Evolutionary conservation across 2,329 filamentous ascomycete species (phyloP).

Genomic region (Scytalidium lignicola): DNA sequence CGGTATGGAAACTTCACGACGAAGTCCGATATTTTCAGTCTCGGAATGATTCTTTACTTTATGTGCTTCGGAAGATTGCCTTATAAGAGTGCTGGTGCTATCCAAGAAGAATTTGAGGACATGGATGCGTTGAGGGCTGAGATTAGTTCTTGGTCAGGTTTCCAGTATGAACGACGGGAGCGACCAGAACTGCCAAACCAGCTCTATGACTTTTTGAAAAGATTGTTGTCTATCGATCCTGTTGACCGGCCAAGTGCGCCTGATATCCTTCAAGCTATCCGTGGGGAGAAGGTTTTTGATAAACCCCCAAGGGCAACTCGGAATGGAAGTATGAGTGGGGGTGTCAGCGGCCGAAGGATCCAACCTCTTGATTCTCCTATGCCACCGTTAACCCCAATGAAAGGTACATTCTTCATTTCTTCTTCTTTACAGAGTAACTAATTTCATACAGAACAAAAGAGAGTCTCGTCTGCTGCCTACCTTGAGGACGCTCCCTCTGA

Average conservation of each 20-base stretch:
- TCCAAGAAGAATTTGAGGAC: conserved; percentile 90
- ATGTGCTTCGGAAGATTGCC: conserved; percentile 91
- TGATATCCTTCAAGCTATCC: conserved; percentile 60
- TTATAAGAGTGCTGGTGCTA: conserved; percentile 75
- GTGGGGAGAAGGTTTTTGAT: conserved; percentile 26
- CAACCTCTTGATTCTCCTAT: conserved; percentile 27
- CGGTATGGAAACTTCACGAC: conserved; percentile 89
- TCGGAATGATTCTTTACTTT: conserved; percentile 98
- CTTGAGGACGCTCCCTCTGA: conserved; percentile 23
- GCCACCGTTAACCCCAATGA: conserved; percentile 21
- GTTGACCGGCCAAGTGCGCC: conserved; percentile 74
- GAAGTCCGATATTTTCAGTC: conserved; percentile 96
- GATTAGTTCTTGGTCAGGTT: conserved; percentile 82
- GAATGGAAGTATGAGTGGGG: conserved; percentile 16
- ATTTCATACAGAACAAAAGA: conserved; percentile 12
- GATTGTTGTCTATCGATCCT: conserved; percentile 73
- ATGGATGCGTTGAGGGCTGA: conserved; percentile 79
- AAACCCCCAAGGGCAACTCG: conserved; percentile 16
- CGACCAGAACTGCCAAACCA: conserved; percentile 80
- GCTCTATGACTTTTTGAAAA: conserved; percentile 79
- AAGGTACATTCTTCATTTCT: conserved; percentile 13
- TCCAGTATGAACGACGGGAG: conserved; percentile 69
- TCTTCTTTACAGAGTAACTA: not conserved
- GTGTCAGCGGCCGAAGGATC: conserved; percentile 22
- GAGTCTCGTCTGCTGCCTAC: conserved; percentile 21